These are phyloP conservation scores for Notholithocarpus densiflorus DNA, from an alignment of 306 rosid species.

Conservation along the genomic window DNA sequence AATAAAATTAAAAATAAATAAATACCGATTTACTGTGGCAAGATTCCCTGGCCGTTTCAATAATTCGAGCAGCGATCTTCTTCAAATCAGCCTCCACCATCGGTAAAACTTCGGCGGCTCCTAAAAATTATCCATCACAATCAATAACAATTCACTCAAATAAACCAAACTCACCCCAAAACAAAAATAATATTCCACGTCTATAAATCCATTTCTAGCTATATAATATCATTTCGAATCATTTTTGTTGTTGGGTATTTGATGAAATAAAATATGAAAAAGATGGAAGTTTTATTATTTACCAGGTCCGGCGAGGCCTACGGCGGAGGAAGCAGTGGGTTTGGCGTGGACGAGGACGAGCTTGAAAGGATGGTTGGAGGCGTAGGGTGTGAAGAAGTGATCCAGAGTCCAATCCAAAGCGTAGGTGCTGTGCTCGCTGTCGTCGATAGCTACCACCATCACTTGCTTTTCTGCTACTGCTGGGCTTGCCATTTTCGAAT, in stretches of 20 bases:
- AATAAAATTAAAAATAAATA: not conserved
- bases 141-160: no score
- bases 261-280: no score
- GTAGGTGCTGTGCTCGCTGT: slow-evolving; percentile 52
- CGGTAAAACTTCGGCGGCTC: slow-evolving; percentile 49
- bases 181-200: no score
- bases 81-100: slow-evolving; percentile 50
- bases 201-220: no score
- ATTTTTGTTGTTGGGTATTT: no score
- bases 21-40: slow-evolving; percentile 46
- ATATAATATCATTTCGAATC: no score
- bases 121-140: slow-evolving; percentile 19
- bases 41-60: slow-evolving; percentile 35
- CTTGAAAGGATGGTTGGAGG: slow-evolving; percentile 34
- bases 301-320: slow-evolving; percentile 77
- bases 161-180: no score
- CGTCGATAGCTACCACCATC: slow-evolving; percentile 68
- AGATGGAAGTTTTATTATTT: not conserved
- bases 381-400: slow-evolving; percentile 35
- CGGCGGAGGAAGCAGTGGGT: slow-evolving; percentile 33
- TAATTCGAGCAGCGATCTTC: slow-evolving; percentile 29
- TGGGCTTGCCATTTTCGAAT: slow-evolving; percentile 11
- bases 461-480: slow-evolving; percentile 44
- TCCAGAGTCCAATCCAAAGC: slow-evolving; percentile 67
- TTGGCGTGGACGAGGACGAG: slow-evolving; percentile 64